Evolutionary conservation across 345 rosid species (phyloP).

Genomic region (Eucalyptus paniculata): DNA sequence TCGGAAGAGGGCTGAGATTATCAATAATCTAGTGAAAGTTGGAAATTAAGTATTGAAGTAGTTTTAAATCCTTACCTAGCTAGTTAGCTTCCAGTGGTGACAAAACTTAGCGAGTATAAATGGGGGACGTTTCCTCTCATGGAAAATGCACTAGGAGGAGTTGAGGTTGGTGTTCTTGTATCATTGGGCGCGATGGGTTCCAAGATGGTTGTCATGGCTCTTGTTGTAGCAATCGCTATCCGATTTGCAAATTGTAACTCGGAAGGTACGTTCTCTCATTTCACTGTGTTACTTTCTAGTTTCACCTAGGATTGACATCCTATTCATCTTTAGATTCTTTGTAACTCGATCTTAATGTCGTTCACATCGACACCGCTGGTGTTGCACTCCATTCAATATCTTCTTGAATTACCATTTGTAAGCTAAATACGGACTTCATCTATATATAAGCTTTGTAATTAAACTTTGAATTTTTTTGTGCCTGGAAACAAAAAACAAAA

Average conservation of each 20-base stretch:
- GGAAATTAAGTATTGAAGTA: neutral
- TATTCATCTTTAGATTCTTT: neutral
- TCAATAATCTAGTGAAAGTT: neutral
- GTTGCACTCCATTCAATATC: neutral
- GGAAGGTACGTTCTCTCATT: neutral
- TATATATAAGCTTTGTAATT: neutral
- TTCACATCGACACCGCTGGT: neutral
- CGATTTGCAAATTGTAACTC: neutral
- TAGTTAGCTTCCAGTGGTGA: neutral
- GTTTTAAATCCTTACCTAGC: neutral
- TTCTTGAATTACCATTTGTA: neutral
- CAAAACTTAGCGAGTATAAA: neutral
- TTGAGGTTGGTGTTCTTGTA: neutral
- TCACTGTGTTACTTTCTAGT: neutral
- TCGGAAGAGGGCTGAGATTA: neutral
- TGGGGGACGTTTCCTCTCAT: neutral
- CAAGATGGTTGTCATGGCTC: neutral
- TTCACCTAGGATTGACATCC: neutral
- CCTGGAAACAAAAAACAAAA: neutral
- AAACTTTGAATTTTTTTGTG: neutral
- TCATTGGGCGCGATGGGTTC: neutral
- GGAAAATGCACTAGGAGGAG: neutral
- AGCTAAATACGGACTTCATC: neutral
- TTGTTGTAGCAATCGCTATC: neutral
- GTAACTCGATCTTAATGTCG: neutral